Base-by-base conservation (phyloP, 2,329 filamentous ascomycete species). In the Diplodia intermedia region DNA sequence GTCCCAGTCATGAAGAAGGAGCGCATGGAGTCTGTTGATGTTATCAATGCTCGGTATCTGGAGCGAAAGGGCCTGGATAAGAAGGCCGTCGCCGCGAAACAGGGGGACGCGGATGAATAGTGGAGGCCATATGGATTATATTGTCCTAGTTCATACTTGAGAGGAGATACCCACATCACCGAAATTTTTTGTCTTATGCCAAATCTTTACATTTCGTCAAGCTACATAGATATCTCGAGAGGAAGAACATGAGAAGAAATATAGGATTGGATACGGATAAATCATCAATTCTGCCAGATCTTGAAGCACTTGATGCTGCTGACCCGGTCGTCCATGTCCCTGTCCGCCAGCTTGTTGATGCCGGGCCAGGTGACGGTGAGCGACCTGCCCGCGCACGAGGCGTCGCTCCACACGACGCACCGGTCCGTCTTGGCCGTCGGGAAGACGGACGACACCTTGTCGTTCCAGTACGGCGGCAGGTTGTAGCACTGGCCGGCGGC, bases 1-100 rank as follows among this genome's bases (percentile, higher is more conserved):
- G 75, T 85, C 0, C 83, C 85, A 0, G 75, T 91, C 31, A 78
- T 88, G 78, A 72, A 86, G 72, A 84, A 86, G 72, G 80, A 82
- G 69, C 84, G 81, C 70, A 84, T 86, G 77, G 88, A 90, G 56
- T 74, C 81, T 0, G 84, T 89, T 7, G 87, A 89, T 71, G 84
- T 85, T n/a, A 83, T 88, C 65, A 91, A 90, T 76, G 85, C 84
- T 63, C 82, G 83, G 70, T 90, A 87, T 78, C 81, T 84, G 56
- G 81, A 79, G 68, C 81, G 80, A 3, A 85, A 86, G 75, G 82
- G 84, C 56, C 74, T 82, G 38, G 60, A 54, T n/a, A 54, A 54
- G n/a, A 68, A 65, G 52, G 50, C 52, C 2, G 12, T 57, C 14
- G 52, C 65, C n/a, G 20, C 56, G 20, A 50, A 33, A 18, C 23